Percentiles rank a stretch among this genome's conserved stretches.
These are phyloP conservation scores for Annulohypoxylon moriforme DNA, from an alignment of 495 filamentous ascomycete genomes.

Conservation along the genomic window DNA sequence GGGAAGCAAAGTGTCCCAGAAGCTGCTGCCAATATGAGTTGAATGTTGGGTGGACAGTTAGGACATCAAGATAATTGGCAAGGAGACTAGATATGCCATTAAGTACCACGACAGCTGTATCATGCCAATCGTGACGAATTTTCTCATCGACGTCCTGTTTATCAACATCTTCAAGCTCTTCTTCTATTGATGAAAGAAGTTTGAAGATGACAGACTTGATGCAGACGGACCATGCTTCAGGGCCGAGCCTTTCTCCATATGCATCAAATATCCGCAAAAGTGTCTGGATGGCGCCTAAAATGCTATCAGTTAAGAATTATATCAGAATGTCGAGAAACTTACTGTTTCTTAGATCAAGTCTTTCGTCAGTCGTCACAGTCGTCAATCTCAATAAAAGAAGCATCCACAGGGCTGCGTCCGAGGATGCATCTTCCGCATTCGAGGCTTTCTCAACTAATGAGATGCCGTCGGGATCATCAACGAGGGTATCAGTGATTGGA, in stretches of 20 bases:
- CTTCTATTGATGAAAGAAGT: slow-evolving; percentile 71
- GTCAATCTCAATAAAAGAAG: slow-evolving; percentile 82
- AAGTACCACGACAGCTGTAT: slow-evolving; percentile 79
- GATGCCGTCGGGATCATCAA: slow-evolving; percentile 62
- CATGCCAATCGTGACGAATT: slow-evolving; percentile 72
- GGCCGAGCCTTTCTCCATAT: slow-evolving; percentile 81
- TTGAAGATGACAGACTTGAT: slow-evolving; percentile 81
- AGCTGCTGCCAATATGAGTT: slow-evolving; percentile 75
- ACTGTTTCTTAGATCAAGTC: slow-evolving; percentile 91
- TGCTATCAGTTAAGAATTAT: slow-evolving; percentile 30
- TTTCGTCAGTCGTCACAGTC: slow-evolving; percentile 77
- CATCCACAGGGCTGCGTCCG: slow-evolving; percentile 81
- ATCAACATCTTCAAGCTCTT: slow-evolving; percentile 52
- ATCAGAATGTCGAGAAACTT: slow-evolving; percentile 29
- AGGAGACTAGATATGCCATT: slow-evolving; percentile 76
- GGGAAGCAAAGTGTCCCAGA: slow-evolving; percentile 68
- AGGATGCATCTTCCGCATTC: slow-evolving; percentile 60
- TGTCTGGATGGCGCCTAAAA: slow-evolving; percentile 79
- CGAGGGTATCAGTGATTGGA: slow-evolving; percentile 60
- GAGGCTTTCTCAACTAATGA: slow-evolving; percentile 63
- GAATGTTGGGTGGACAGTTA: slow-evolving; percentile 68
- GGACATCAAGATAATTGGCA: slow-evolving; percentile 71
- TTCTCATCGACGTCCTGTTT: slow-evolving; percentile 48
- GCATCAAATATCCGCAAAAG: slow-evolving; percentile 92
- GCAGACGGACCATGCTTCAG: slow-evolving; percentile 85